Conservation (phyloP, 2,329 filamentous ascomycete genomes). For the Xylaria multiplex region DNA sequence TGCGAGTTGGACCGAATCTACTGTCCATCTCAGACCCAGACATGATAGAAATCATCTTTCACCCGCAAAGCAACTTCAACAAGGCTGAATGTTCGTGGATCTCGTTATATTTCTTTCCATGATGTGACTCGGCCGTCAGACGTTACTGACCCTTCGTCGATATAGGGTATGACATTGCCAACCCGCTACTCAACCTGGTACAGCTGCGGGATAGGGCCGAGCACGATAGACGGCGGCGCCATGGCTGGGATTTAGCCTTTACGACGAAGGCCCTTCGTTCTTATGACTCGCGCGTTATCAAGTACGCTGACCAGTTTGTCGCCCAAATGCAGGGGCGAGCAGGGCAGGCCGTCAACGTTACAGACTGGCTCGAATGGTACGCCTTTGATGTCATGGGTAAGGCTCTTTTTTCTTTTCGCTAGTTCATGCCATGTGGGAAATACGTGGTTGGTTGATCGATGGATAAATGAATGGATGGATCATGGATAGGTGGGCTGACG, state of each 20-base stretch:
- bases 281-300: conserved; percentile 35
- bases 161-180: conserved; percentile 38
- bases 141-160: conserved; percentile 3
- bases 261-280: conserved; percentile 35
- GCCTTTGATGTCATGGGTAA: conserved; percentile 40
- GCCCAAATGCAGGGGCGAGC: conserved; percentile 29
- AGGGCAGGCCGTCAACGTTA: conserved; percentile 32
- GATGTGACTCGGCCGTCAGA: not conserved
- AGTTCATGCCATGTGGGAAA: not conserved
- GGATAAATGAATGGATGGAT: not conserved
- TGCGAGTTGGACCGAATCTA: conserved; percentile 36
- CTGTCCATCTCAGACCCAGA: conserved; percentile 37
- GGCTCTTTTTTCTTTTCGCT: conserved; percentile 1
- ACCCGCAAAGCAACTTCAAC: conserved; percentile 32
- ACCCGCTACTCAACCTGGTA: conserved; percentile 34
- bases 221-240: conserved; percentile 35
- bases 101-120: not conserved
- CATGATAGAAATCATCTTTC: conserved; percentile 32
- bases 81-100: conserved; percentile 36
- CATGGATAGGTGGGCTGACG: conserved; percentile 6
- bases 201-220: conserved; percentile 32
- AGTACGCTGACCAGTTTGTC: conserved; percentile 37
- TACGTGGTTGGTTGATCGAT: not conserved
- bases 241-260: conserved; percentile 39
- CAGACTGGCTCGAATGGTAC: conserved; percentile 37